Percentiles rank a stretch among this genome's conserved stretches.
Conservation (phyloP, 2,329 filamentous ascomycete species). For the Fusarium brachygibbosum region DNA sequence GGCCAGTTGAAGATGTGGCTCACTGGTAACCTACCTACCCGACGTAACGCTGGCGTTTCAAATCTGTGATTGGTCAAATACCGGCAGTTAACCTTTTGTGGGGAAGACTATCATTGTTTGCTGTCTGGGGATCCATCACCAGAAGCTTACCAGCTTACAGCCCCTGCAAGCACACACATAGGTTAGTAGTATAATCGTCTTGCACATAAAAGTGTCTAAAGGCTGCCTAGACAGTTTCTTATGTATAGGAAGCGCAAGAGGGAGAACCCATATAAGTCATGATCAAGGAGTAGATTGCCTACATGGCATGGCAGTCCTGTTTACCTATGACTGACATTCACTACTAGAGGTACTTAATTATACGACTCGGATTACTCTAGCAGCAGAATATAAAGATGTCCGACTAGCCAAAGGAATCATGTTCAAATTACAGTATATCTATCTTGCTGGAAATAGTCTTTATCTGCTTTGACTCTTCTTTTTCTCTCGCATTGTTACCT, state of each 20-base stretch:
- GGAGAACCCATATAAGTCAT: background rate
- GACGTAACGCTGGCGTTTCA: conserved; percentile 29
- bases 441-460: background rate
- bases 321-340: background rate
- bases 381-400: background rate
- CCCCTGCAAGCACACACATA: background rate
- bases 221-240: background rate
- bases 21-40: conserved; percentile 13
- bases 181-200: too few relatives aligned
- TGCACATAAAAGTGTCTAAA: background rate
- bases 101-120: conserved; percentile 30
- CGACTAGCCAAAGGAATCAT: too few relatives aligned
- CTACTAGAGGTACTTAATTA: background rate
- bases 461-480: background rate
- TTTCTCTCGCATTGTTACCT: background rate
- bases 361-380: background rate
- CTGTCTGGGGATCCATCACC: background rate
- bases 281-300: background rate
- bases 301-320: background rate
- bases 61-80: conserved; percentile 39
- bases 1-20: conserved; percentile 44
- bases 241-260: background rate
- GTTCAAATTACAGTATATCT: background rate
- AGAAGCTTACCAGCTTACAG: background rate
- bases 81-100: conserved; percentile 29